Percentiles rank a stretch among this genome's conserved stretches.
Evolutionary conservation across 805 yeast genomes (phyloP).

Genomic region (Dipodascus albidus): DNA sequence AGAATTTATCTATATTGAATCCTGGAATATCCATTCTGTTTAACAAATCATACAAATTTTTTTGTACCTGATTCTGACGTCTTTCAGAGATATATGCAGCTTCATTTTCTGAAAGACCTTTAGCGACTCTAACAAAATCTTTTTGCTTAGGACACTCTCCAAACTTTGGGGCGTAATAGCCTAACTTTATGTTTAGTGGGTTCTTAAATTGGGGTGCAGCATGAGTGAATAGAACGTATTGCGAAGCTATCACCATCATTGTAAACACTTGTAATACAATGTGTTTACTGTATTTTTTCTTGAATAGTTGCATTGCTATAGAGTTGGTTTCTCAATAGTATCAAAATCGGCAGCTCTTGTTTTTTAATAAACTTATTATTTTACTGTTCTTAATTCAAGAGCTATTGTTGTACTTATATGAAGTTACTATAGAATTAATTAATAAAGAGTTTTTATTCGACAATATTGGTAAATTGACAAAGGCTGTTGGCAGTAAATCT

Average conservation of each 20-base stretch:
- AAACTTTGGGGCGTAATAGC: neutral
- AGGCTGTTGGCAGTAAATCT: too few species aligned
- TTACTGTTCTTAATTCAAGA: too few species aligned
- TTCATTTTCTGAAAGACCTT: neutral
- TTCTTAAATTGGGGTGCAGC: neutral
- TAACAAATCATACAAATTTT: neutral
- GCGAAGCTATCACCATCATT: neutral
- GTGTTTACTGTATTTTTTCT: neutral
- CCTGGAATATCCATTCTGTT: neutral
- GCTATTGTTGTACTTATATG: too few species aligned
- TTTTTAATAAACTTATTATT: too few species aligned
- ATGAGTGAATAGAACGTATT: neutral
- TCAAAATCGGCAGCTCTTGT: too few species aligned
- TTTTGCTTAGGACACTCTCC: neutral
- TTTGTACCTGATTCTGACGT: neutral
- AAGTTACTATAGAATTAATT: too few species aligned
- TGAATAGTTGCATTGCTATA: too few species aligned
- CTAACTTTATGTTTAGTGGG: neutral
- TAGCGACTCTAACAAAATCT: constrained; percentile 1
- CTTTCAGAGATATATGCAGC: neutral
- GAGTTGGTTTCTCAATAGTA: too few species aligned
- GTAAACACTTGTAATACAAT: neutral
- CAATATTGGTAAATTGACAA: too few species aligned
- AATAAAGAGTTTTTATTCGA: too few species aligned
- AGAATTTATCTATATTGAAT: neutral